Conservation (phyloP, 371 early-diverging fungal genomes). For the Mortierella sp. region DNA sequence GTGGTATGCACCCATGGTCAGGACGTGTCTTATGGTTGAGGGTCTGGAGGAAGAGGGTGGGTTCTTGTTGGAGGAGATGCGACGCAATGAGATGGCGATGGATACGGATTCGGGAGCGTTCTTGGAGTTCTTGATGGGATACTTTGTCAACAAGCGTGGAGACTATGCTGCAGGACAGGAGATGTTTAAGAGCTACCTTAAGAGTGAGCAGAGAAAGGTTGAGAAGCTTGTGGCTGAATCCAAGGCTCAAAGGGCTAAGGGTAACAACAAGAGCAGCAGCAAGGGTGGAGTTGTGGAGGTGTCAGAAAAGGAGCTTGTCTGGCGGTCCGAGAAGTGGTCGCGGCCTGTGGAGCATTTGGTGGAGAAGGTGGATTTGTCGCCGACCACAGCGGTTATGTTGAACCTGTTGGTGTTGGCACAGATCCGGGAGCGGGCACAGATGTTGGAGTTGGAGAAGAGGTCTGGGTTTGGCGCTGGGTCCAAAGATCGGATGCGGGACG, state of each 20-base stretch:
- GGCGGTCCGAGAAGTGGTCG: conserved; percentile 6
- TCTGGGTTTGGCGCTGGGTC: conserved; percentile 40
- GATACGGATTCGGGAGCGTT: conserved; percentile 15
- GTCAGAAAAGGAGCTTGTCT: conserved; percentile 31
- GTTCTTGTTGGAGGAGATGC: conserved; percentile 50
- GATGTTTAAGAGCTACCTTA: conserved; percentile 38
- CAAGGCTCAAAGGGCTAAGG: conserved; percentile 14
- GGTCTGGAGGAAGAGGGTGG: conserved; percentile 46
- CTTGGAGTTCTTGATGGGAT: conserved; percentile 53
- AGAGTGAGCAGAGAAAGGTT: conserved; percentile 27
- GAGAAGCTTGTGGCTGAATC: conserved; percentile 19
- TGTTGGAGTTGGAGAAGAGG: conserved; percentile 31
- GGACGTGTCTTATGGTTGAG: conserved; percentile 42
- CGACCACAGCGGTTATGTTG: conserved; percentile 45
- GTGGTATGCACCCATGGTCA: conserved; percentile 55
- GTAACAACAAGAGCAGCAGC: background rate
- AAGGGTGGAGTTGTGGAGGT: conserved; percentile 3
- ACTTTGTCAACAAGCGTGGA: conserved; percentile 36
- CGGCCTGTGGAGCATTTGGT: conserved; percentile 35
- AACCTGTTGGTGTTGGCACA: conserved; percentile 41
- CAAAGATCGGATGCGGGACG: conserved; percentile 35
- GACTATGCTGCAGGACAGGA: conserved; percentile 40
- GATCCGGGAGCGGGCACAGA: conserved; percentile 34
- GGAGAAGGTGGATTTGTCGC: conserved; percentile 37
- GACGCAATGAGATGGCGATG: conserved; percentile 21